A percentile compares a stretch with the other conserved stretches of the same genome.
Conservation (phyloP, 202 grass and related monocot genomes). For the Musa balbisiana region DNA sequence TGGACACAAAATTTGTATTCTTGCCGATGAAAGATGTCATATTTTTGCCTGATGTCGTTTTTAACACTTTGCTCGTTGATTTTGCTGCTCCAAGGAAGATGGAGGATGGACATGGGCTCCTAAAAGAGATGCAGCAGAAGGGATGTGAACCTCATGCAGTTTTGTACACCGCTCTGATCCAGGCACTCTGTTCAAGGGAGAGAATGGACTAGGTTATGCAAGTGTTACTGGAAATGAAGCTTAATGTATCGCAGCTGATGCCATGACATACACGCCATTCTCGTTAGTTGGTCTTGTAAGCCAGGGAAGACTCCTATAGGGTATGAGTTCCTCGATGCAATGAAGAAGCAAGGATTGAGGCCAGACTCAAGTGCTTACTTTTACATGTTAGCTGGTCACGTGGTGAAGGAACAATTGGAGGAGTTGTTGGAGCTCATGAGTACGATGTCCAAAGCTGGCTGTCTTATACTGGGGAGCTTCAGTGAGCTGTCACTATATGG, state of each 20-base stretch:
- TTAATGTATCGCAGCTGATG: constrained; percentile 49
- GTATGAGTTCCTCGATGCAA: constrained; percentile 65
- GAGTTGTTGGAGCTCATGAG: constrained; percentile 83
- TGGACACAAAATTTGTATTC: constrained; percentile 82
- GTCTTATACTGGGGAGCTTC: constrained; percentile 50
- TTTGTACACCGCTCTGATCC: constrained; percentile 91
- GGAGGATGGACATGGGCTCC: constrained; percentile 69
- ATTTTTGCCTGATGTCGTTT: constrained; percentile 65
- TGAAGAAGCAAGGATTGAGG: constrained; percentile 46
- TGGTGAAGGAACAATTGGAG: constrained; percentile 76
- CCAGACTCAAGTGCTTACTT: constrained; percentile 60
- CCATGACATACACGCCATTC: constrained; percentile 45
- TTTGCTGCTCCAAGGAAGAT: constrained; percentile 65
- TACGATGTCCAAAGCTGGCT: constrained; percentile 53
- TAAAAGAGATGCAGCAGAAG: constrained; percentile 60
- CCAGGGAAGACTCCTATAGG: constrained; percentile 51
- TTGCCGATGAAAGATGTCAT: constrained; percentile 54
- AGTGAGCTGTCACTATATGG: constrained; percentile 54
- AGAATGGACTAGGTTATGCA: constrained; percentile 72
- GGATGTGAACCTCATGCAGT: constrained; percentile 63
- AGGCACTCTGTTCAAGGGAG: constrained; percentile 68
- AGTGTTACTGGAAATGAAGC: constrained; percentile 91
- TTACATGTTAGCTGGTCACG: constrained; percentile 55
- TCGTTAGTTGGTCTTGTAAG: constrained; percentile 70
- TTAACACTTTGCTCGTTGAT: constrained; percentile 74